Base-by-base conservation (phyloP, 1,139 yeast species). In the Pichia sp. region DNA sequence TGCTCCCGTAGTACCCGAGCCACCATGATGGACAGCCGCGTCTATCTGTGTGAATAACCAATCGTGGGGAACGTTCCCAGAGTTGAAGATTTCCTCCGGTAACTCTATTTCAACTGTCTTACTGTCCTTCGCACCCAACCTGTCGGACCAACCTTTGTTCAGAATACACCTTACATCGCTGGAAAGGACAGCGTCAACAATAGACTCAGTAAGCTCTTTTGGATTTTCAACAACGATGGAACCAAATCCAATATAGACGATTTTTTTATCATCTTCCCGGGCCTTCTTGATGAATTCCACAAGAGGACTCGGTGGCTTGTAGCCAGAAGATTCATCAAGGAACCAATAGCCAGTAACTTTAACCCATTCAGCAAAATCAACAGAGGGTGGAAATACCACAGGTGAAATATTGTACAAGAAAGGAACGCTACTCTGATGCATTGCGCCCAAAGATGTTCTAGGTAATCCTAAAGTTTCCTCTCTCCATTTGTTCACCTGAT, bases 11-110 rank as follows among this genome's bases (percentile, higher is more conserved):
- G 97, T 86, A 2, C 98, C 98, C 0, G 95, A 82, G 0, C 98
- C 98, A 26, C 98, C 98, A 58, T 88, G 98, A 53, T 88, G 98
- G 5, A 88, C 96, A 1, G 94, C 95, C 0, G 91, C 96, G 59
- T 88, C 96, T 29, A 91, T 66, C 45, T 74, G 76, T 0, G 91
- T 83, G 59, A 88, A 88, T 30, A 88, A 63, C 97, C 97, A 91
- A 57, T 87, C 96, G 56, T 88, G 98, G 1, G 96, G 96, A 16
- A 85, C 67, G 11, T 79, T 58, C 5, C 91, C 91, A 11, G 84
- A 64, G 45, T 75, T 77, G 53, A 63, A 83, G 3, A 88, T 71
- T 45, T 77, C 77, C 0, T 67, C 63, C 0, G 96, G 96, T n/a
- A 85, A 59, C 22, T 64, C 72, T 7, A 69, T 52, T 17, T 63